A percentile compares a stretch with the other conserved stretches of the same genome.
phyloP scores from a whole-genome alignment of 148 eudicot species.

The Fagopyrum homotropicum region DNA sequence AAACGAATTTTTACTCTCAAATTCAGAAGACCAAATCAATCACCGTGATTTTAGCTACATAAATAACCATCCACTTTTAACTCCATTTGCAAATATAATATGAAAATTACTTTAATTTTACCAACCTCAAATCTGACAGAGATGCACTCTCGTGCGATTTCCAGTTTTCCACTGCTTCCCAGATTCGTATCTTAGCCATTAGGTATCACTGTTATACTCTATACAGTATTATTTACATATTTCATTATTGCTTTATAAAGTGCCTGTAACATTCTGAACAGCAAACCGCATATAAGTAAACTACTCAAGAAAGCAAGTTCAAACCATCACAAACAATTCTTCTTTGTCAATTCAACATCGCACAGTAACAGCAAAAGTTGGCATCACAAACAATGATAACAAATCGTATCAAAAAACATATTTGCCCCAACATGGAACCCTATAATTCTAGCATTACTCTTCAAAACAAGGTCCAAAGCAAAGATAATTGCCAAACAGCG shows the following conservation, averaged over 20 bases:
- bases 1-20: neutral
- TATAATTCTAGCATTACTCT: neutral
- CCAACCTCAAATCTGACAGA: neutral
- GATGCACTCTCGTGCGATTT: neutral
- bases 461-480: neutral
- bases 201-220: no score
- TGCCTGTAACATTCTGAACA: neutral
- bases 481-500: neutral
- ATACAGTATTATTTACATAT: no score
- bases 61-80: neutral
- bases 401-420: neutral
- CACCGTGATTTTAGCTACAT: neutral
- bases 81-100: neutral
- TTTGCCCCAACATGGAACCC: neutral
- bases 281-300: neutral
- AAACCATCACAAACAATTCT: neutral
- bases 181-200: neutral
- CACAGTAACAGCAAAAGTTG: neutral
- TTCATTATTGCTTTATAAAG: no score
- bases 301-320: neutral
- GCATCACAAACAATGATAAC: no score
- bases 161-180: neutral
- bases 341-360: neutral
- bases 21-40: neutral
- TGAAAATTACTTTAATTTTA: neutral